Conservation (phyloP, 1,139 yeast species). For the Neolecta irregularis region DNA sequence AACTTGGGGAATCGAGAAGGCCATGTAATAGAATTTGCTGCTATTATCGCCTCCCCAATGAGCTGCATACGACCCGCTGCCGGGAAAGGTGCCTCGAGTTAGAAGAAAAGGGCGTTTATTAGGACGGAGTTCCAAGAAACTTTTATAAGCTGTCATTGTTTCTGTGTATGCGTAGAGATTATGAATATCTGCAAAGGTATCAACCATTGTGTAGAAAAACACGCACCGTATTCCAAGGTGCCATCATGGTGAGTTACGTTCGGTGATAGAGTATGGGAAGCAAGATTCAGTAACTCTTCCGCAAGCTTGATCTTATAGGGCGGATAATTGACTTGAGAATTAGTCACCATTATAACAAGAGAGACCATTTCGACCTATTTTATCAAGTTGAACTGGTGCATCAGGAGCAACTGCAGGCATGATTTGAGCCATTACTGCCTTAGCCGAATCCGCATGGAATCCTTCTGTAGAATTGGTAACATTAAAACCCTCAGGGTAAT, state of each 20-base stretch:
- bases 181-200: too few species aligned
- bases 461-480: constrained; percentile 20
- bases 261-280: constrained; percentile 24
- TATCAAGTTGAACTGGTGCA: too few species aligned
- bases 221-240: constrained; percentile 28
- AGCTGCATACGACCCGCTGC: constrained; percentile 79
- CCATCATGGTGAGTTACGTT: constrained; percentile 26
- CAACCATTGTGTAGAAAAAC: too few species aligned
- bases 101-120: constrained; percentile 61
- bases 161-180: constrained; percentile 64
- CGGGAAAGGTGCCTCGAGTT: constrained; percentile 73
- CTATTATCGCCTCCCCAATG: constrained; percentile 96
- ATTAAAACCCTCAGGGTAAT: constrained; percentile 20
- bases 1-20: constrained; percentile 70
- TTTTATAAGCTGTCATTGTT: constrained; percentile 61
- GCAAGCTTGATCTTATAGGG: constrained; percentile 25
- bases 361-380: too few species aligned
- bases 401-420: constrained; percentile 13
- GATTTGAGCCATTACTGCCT: constrained; percentile 8
- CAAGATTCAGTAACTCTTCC: constrained; percentile 24
- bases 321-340: constrained; percentile 26
- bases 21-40: constrained; percentile 77
- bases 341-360: too few species aligned
- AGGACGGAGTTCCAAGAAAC: constrained; percentile 38
- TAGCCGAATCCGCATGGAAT: constrained; percentile 17